phyloP scores from a whole-genome alignment of 163 green algal genomes.

The Chlamydomonas reinhardtii region DNA sequence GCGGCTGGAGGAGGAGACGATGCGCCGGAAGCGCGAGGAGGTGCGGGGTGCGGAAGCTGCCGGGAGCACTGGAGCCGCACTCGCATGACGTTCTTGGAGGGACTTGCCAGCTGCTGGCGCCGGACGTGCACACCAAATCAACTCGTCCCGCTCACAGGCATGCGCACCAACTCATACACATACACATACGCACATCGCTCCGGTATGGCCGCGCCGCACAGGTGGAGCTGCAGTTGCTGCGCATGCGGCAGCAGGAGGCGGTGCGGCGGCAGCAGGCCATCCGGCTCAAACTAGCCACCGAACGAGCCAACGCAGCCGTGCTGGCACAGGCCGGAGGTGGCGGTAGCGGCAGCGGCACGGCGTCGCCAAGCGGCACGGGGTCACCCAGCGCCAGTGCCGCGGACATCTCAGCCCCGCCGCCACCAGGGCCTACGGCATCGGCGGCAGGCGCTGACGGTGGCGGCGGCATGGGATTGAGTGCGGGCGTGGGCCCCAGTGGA shows the following conservation, averaged over 20 bases:
- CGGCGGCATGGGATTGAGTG: not conserved
- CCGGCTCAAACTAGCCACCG: slow-evolving; percentile 8
- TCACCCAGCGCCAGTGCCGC: no score
- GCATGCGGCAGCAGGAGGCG: slow-evolving; percentile 50
- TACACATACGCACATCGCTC: no score
- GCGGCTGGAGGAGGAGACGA: slow-evolving; percentile 27
- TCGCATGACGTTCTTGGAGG: no score
- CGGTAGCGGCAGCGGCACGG: no score
- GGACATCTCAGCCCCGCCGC: no score
- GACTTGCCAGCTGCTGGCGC: no score
- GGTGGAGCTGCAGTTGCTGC: slow-evolving; percentile 47
- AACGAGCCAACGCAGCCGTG: slow-evolving; percentile 34
- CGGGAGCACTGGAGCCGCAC: no score
- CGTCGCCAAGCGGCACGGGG: no score
- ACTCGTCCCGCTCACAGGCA: no score
- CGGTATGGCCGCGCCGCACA: not conserved
- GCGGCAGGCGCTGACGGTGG: not conserved
- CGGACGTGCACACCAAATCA: no score
- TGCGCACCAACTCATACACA: no score
- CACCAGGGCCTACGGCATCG: no score
- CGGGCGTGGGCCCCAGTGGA: not conserved
- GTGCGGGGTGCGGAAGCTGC: not conserved
- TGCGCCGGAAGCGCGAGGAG: slow-evolving; percentile 40
- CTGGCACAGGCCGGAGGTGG: not conserved
- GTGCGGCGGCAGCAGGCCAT: slow-evolving; percentile 42